Percentiles rank a stretch among this genome's conserved stretches.
These are phyloP conservation scores for Nicotiana attenuata DNA, from an alignment of 257 asterid species.

Conservation along the genomic window DNA sequence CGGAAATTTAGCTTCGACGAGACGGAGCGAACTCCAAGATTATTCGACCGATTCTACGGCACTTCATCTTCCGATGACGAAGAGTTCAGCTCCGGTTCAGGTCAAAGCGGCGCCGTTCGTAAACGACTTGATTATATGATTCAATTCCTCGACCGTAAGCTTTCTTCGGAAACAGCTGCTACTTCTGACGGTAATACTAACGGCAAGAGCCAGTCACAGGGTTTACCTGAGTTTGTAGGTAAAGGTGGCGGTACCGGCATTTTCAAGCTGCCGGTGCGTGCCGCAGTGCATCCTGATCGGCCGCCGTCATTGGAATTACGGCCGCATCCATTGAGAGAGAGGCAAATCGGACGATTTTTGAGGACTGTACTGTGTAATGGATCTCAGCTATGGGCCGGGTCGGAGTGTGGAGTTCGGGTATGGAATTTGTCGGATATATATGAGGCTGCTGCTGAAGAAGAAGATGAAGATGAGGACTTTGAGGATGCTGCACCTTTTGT, in stretches of 20 bases:
- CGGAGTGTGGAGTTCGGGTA: conserved; percentile 72
- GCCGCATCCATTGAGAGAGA: conserved; percentile 84
- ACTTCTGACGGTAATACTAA: conserved; percentile 7
- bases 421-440: conserved; percentile 73
- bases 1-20: conserved; percentile 36
- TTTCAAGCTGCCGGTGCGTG: conserved; percentile 61
- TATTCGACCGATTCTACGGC: conserved; percentile 80
- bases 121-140: conserved; percentile 87
- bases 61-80: conserved; percentile 62
- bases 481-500: conserved; percentile 61
- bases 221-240: conserved; percentile 62
- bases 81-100: conserved; percentile 29
- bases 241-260: conserved; percentile 63
- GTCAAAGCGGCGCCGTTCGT: conserved; percentile 47
- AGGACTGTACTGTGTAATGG: conserved; percentile 56
- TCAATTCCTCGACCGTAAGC: conserved; percentile 74
- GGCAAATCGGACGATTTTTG: conserved; percentile 70
- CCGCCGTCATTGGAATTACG: conserved; percentile 81
- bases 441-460: conserved; percentile 30
- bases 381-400: conserved; percentile 86
- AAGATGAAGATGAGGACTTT: conserved; percentile 33
- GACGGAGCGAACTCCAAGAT: conserved; percentile 41
- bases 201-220: conserved; percentile 22
- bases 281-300: conserved; percentile 59
- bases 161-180: conserved; percentile 36